Evolutionary conservation across 345 rosid genomes (phyloP).

Genomic region (Corchorus capsularis): DNA sequence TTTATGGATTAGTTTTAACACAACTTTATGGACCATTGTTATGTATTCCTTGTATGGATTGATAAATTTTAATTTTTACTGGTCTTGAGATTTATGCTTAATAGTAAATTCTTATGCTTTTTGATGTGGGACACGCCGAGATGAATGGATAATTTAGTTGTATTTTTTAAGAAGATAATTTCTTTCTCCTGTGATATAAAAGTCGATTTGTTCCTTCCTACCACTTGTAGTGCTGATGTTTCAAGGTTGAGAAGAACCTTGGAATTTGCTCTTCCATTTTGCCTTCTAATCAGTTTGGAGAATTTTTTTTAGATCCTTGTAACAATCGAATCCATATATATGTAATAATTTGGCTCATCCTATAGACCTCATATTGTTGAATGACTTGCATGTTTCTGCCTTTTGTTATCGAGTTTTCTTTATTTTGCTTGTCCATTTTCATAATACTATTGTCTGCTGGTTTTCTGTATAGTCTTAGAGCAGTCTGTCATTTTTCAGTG

Average conservation of each 20-base stretch:
- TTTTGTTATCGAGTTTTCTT: neutral
- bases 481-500: neutral
- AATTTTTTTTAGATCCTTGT: neutral
- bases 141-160: neutral
- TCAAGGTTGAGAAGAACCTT: neutral
- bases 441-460: neutral
- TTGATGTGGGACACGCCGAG: neutral
- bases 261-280: neutral
- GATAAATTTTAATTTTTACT: neutral
- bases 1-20: neutral
- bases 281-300: neutral
- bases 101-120: neutral
- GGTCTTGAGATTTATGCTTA: neutral
- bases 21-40: neutral
- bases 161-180: slow-evolving; percentile 6
- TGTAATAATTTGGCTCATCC: neutral
- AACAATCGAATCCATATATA: neutral
- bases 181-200: neutral
- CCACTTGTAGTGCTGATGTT: neutral
- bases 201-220: neutral
- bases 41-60: neutral
- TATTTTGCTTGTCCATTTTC: neutral
- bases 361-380: neutral
- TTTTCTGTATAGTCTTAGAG: neutral
- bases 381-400: slow-evolving; percentile 8